Conservation (phyloP, 2,329 filamentous ascomycete species). For the Lecanicillium sp. region DNA sequence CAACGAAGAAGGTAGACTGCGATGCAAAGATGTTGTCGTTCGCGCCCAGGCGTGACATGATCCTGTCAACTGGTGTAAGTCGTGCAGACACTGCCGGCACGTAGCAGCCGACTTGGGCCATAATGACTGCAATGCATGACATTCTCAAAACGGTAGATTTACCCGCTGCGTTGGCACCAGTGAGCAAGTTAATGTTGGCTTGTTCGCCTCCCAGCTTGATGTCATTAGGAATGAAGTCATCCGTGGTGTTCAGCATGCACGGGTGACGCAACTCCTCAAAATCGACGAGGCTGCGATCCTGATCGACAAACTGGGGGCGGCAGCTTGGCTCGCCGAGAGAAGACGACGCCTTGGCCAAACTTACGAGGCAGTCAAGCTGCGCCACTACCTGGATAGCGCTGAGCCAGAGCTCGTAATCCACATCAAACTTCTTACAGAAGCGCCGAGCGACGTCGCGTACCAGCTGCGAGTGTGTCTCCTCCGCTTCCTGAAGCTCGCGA, state of each 20-base stretch:
- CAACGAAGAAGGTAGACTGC: slow-evolving; percentile 97
- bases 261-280: slow-evolving; percentile 91
- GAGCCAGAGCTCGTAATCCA: slow-evolving; percentile 79
- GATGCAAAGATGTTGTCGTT: slow-evolving; percentile 99
- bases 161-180: slow-evolving; percentile 92
- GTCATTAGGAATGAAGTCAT: slow-evolving; percentile 95
- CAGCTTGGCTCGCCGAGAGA: slow-evolving; percentile 82
- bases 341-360: slow-evolving; percentile 80
- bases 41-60: slow-evolving; percentile 96
- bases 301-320: slow-evolving; percentile 79
- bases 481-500: slow-evolving; percentile 82
- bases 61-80: slow-evolving; percentile 87
- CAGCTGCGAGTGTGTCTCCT: slow-evolving; percentile 88
- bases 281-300: slow-evolving; percentile 79
- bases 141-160: slow-evolving; percentile 96
- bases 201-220: slow-evolving; percentile 75
- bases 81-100: slow-evolving; percentile 77
- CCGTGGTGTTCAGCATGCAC: slow-evolving; percentile 83
- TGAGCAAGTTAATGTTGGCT: slow-evolving; percentile 83
- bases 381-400: slow-evolving; percentile 84
- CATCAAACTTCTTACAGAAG: slow-evolving; percentile 83
- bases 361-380: slow-evolving; percentile 91
- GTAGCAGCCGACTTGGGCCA: slow-evolving; percentile 94
- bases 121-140: slow-evolving; percentile 95
- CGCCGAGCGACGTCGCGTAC: slow-evolving; percentile 77